Percentiles rank a stretch among this genome's conserved stretches.
Conservation (phyloP, 331 rosid genomes). For the Quercus tomentella region DNA sequence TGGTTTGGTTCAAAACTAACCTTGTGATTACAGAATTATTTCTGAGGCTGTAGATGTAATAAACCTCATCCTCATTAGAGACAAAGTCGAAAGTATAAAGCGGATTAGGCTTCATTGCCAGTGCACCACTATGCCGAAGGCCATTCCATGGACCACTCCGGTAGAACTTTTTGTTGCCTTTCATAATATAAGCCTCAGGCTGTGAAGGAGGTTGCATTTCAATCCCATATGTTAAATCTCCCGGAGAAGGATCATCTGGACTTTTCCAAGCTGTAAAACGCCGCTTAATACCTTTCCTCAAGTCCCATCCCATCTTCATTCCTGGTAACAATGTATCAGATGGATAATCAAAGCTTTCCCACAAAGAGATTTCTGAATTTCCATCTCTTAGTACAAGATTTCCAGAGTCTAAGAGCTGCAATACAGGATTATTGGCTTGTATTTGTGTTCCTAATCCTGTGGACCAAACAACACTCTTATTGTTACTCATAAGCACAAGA, state of each 20-base stretch:
- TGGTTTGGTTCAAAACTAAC: too few species aligned
- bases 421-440: conserved; percentile 5
- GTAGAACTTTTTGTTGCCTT: not conserved
- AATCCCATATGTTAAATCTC: conserved; percentile 8
- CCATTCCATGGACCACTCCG: conserved; percentile 29
- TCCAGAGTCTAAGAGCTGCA: conserved; percentile 42
- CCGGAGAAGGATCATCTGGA: conserved; percentile 14
- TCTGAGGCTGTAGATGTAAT: not conserved
- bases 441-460: not conserved
- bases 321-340: conserved; percentile 7
- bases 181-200: conserved; percentile 14
- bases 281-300: not conserved
- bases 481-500: conserved; percentile 32
- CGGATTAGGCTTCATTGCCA: not conserved
- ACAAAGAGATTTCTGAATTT: not conserved
- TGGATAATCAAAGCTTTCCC: conserved; percentile 27
- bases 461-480: conserved; percentile 41
- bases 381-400: conserved; percentile 19
- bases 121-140: not conserved
- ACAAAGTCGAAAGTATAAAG: not conserved
- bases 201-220: conserved; percentile 1
- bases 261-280: conserved; percentile 14
- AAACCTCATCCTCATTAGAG: conserved; percentile 17
- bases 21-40: not conserved
- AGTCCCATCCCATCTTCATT: conserved; percentile 23